Evolutionary conservation across 257 asterid genomes (phyloP).

Genomic region (Coffea canephora): DNA sequence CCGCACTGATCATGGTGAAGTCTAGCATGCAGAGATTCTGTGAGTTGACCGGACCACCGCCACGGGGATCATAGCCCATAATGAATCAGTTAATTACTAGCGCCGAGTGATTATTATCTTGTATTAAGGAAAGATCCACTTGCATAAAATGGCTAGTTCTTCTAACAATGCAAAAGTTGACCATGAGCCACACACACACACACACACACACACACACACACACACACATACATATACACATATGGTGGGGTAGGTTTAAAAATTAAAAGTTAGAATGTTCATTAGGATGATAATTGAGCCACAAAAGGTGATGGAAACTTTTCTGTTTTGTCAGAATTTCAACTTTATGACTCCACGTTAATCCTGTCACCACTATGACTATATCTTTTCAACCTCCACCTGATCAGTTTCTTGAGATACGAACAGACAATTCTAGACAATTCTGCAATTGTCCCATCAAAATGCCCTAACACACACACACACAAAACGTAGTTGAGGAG

Average conservation of each 20-base stretch:
- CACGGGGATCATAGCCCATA: not conserved
- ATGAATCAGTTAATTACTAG: not conserved
- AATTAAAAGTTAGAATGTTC: slow-evolving; percentile 5
- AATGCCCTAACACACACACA: not conserved
- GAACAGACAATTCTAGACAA: slow-evolving; percentile 9
- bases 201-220: too few species aligned
- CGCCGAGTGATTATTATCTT: not conserved
- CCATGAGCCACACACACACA: too few species aligned
- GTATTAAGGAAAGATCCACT: not conserved
- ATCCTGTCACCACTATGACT: too few species aligned
- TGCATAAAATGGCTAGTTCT: not conserved
- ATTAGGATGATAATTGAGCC: not conserved
- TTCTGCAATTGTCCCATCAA: slow-evolving; percentile 2
- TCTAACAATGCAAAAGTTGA: not conserved
- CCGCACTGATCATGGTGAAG: not conserved
- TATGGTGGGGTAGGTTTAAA: slow-evolving; percentile 22
- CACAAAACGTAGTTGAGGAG: not conserved
- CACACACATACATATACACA: too few species aligned
- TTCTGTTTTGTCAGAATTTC: slow-evolving; percentile 5
- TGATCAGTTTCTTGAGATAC: not conserved
- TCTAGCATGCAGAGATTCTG: not conserved
- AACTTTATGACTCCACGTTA: not conserved
- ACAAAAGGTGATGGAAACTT: slow-evolving; percentile 19
- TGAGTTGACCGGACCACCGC: not conserved
- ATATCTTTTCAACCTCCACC: not conserved